Conservation (phyloP, 202 grass and related monocot species). For the Hordeum pubiflorum region DNA sequence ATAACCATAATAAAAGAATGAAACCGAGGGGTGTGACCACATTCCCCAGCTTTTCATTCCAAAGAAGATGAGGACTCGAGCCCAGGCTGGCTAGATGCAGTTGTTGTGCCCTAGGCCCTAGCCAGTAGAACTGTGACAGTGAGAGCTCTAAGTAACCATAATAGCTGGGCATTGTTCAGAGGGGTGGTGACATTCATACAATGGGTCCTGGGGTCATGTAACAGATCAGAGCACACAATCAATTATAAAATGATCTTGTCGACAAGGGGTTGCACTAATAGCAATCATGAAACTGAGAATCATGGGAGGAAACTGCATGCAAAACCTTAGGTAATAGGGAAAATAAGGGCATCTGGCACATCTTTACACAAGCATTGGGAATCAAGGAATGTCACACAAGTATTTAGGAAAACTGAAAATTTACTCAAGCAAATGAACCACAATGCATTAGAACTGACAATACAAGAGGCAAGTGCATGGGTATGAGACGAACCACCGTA, state of each 20-base stretch:
- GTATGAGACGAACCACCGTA: conserved; percentile 55
- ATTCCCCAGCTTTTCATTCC: not conserved
- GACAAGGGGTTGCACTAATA: conserved; percentile 10
- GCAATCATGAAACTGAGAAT: not conserved
- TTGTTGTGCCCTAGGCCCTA: not conserved
- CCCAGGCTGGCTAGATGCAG: not conserved
- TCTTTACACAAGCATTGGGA: not conserved
- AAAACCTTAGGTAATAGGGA: not conserved
- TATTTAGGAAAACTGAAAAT: not conserved
- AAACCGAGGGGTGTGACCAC: not conserved
- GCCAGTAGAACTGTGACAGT: not conserved
- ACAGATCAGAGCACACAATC: conserved; percentile 2
- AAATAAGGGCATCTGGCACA: not conserved
- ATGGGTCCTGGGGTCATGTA: not conserved
- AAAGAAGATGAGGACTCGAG: not conserved
- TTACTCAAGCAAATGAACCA: conserved; percentile 21
- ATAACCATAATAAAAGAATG: not conserved
- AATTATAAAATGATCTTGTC: conserved; percentile 8
- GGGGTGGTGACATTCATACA: not conserved
- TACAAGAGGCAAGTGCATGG: conserved; percentile 2
- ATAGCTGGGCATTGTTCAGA: not conserved
- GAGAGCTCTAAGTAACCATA: not conserved
- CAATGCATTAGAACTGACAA: conserved; percentile 6
- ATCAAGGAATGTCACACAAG: conserved; percentile 15
- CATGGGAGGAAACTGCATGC: not conserved